phyloP scores from a whole-genome alignment of 768 basidiomycete genomes.

The Lentinula sp. region DNA sequence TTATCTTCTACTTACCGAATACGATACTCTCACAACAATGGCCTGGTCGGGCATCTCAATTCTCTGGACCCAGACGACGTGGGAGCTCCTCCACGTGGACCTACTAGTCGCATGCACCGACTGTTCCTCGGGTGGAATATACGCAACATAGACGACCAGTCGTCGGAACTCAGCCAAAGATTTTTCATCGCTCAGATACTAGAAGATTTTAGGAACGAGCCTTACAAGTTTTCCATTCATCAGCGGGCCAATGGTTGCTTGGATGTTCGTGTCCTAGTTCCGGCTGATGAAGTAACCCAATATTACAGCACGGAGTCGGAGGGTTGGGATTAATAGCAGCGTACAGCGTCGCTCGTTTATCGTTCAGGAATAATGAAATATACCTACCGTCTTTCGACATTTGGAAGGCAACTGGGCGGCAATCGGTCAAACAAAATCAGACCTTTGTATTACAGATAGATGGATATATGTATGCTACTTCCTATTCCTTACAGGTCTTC shows the following conservation, averaged over 20 bases:
- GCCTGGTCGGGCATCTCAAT: constrained; percentile 41
- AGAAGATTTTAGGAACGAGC: constrained; percentile 23
- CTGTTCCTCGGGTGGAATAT: constrained; percentile 72
- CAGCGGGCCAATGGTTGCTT: constrained; percentile 17
- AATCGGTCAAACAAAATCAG: too few relatives aligned
- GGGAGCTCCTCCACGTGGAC: constrained; percentile 16
- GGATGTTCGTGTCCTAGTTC: constrained; percentile 29
- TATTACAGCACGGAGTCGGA: constrained; percentile 31
- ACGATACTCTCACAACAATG: constrained; percentile 47
- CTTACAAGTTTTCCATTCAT: constrained; percentile 25
- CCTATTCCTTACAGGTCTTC: too few relatives aligned
- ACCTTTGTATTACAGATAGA: too few relatives aligned
- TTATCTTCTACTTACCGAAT: constrained; percentile 56
- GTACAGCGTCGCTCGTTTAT: too few relatives aligned
- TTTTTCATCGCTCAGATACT: constrained; percentile 36
- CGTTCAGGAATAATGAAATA: too few relatives aligned
- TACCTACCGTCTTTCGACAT: background rate
- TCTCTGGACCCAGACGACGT: constrained; percentile 27
- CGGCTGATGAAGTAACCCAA: constrained; percentile 21
- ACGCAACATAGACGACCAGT: constrained; percentile 21
- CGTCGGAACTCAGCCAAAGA: constrained; percentile 39
- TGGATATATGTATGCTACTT: too few relatives aligned
- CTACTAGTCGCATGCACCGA: constrained; percentile 29
- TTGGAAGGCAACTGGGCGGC: too few relatives aligned
- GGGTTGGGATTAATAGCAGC: constrained; percentile 1